Percentiles rank a stretch among this genome's conserved stretches.
These are phyloP conservation scores for Penicillium cinerascens DNA, from an alignment of 495 filamentous ascomycete genomes.

Conservation along the genomic window DNA sequence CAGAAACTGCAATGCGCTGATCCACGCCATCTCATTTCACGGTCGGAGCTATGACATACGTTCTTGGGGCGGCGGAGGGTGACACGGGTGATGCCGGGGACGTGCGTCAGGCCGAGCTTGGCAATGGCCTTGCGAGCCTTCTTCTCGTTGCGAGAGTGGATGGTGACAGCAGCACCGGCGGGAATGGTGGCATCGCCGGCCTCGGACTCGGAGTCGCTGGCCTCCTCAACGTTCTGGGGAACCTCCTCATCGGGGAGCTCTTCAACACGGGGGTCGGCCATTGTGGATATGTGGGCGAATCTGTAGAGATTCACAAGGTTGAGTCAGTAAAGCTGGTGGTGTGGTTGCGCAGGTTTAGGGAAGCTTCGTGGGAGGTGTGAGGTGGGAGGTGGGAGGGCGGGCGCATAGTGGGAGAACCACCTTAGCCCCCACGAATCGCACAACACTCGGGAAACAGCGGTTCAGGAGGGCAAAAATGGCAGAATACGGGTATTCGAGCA, in stretches of 20 bases:
- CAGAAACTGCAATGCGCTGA: neutral
- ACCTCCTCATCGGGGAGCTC: conserved; percentile 85
- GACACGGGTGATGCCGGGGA: conserved; percentile 95
- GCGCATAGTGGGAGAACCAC: conserved; percentile 19
- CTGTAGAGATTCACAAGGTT: conserved; percentile 17
- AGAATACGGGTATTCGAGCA: conserved; percentile 7
- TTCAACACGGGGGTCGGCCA: conserved; percentile 97
- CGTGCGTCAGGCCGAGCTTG: conserved; percentile 94
- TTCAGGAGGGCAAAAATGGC: conserved; percentile 25
- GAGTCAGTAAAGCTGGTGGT: neutral
- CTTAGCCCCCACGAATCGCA: conserved; percentile 25
- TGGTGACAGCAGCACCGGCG: conserved; percentile 77
- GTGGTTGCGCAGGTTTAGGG: neutral
- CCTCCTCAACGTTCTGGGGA: conserved; percentile 74
- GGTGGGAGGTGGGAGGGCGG: conserved; percentile 13
- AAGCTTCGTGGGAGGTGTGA: conserved; percentile 3
- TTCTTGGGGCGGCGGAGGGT: conserved; percentile 98
- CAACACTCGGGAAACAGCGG: conserved; percentile 27
- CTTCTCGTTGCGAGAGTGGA: conserved; percentile 99
- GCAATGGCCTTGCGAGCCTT: conserved; percentile 98
- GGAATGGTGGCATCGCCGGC: conserved; percentile 73
- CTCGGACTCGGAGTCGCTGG: conserved; percentile 70
- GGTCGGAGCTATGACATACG: conserved; percentile 47
- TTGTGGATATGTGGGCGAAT: conserved; percentile 49
- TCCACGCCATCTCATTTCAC: neutral